These are phyloP conservation scores for Aspergillus campestris DNA, from an alignment of 495 filamentous ascomycete genomes.

Conservation along the genomic window DNA sequence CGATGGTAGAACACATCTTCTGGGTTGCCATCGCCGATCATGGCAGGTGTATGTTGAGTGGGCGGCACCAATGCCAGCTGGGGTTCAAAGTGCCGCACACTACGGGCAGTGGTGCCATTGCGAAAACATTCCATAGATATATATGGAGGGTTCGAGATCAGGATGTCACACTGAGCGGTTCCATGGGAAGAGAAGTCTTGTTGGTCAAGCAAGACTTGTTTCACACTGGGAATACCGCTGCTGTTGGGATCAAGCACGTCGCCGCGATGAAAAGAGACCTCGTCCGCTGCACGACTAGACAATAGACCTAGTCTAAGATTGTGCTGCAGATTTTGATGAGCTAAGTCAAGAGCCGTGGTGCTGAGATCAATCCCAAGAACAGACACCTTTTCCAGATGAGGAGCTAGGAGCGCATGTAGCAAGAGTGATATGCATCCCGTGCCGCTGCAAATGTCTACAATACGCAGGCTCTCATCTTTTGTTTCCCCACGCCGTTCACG, in stretches of 20 bases:
- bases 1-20: constrained; percentile 36
- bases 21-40: background rate
- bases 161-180: constrained; percentile 47
- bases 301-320: constrained; percentile 34
- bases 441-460: constrained; percentile 84
- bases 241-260: constrained; percentile 44
- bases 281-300: constrained; percentile 14
- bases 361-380: constrained; percentile 37
- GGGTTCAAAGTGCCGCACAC: constrained; percentile 76
- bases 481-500: background rate
- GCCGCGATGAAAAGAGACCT: constrained; percentile 42
- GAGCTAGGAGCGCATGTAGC: constrained; percentile 47
- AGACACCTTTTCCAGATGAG: constrained; percentile 17
- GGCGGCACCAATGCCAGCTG: constrained; percentile 66
- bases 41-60: background rate
- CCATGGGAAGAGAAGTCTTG: background rate
- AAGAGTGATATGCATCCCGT: constrained; percentile 85
- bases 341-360: constrained; percentile 49
- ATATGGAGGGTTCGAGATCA: constrained; percentile 89
- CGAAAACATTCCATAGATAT: constrained; percentile 56
- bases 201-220: constrained; percentile 5
- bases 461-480: constrained; percentile 29
- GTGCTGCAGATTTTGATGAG: constrained; percentile 48
- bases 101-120: constrained; percentile 50
- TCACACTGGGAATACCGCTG: constrained; percentile 2